phyloP scores from a whole-genome alignment of 257 asterid genomes.

The Fraxinus americana region DNA sequence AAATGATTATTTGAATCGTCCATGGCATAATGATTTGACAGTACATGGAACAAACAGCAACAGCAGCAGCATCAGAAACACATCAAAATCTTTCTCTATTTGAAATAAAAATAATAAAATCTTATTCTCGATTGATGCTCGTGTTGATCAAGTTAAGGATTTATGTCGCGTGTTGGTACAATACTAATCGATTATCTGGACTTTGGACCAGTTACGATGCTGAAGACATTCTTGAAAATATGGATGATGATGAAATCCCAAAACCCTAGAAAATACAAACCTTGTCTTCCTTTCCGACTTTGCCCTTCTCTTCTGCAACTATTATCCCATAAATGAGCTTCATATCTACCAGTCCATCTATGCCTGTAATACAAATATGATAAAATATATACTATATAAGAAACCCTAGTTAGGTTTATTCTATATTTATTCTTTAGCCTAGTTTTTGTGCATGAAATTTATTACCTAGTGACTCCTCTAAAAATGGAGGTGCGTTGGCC shows the following conservation, averaged over 20 bases:
- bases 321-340: conserved; percentile 93
- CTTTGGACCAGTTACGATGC: too few relatives aligned
- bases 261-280: conserved; percentile 49
- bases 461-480: conserved; percentile 73
- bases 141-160: too few relatives aligned
- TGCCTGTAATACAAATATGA: conserved; percentile 38
- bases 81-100: too few relatives aligned
- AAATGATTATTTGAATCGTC: conserved; percentile 43
- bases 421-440: conserved; percentile 1
- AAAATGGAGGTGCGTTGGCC: conserved; percentile 87
- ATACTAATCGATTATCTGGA: too few relatives aligned
- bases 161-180: too few relatives aligned
- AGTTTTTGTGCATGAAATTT: conserved; percentile 18
- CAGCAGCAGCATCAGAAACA: conserved; percentile 40
- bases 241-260: background rate
- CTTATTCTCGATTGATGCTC: too few relatives aligned
- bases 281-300: conserved; percentile 93
- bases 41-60: conserved; percentile 44
- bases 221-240: too few relatives aligned
- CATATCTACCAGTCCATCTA: conserved; percentile 90
- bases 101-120: too few relatives aligned
- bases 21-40: conserved; percentile 49
- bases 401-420: conserved; percentile 9
- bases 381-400: background rate
- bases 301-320: conserved; percentile 95